Evolutionary conservation across 2,329 filamentous ascomycete genomes (phyloP), one percentile per base, ranked within the genome.

Genomic region (Ophiobolus disseminans): DNA sequence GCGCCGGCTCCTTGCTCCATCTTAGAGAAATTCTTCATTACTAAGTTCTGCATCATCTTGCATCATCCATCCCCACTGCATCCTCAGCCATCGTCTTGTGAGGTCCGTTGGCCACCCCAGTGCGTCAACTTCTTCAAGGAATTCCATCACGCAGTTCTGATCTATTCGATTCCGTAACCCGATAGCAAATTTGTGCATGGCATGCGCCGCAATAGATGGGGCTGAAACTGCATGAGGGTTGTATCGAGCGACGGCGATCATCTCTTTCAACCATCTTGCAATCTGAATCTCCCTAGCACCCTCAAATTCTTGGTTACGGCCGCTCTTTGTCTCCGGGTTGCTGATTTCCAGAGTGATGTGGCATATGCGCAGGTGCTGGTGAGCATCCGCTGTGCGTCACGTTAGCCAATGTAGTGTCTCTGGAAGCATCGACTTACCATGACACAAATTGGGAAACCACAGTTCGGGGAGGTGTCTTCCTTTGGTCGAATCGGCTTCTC

Each of bases 321-420:
- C 17, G 25, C 40, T 23, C 6, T 38, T 23, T 13, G 7, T 17
- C 6, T 47, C 31, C 5, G 53, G 51, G n/a, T 41, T 20, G 25
- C 48, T 46, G 3, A 44, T 28, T 11, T 50, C 48, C 1, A 60
- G 51, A 23, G 48, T 44, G 25, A 60, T 48, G 3, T 49, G 58
- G 19, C 50, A 58, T 22, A 63, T 55, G 9, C 39, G 42, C 31
- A 60, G 20, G 23, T 59, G 48, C 46, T 58, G 56, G 30, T 63
- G 53, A 9, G 53, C 60, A 16, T 60, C 47, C 19, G 49, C 60
- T 62, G 19, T 11, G 11, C 23, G 11, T 19, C 9, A 8, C 11
- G 32, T 53, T 21, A 55, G 37, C 43, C 9, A 38, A 32, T 3
- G 17, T 23, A 2, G 14, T 26, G 11, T 11, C 13, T 25, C 17